Base-by-base conservation (phyloP, 257 asterid genomes). In the Oldenlandia corymbosa region DNA sequence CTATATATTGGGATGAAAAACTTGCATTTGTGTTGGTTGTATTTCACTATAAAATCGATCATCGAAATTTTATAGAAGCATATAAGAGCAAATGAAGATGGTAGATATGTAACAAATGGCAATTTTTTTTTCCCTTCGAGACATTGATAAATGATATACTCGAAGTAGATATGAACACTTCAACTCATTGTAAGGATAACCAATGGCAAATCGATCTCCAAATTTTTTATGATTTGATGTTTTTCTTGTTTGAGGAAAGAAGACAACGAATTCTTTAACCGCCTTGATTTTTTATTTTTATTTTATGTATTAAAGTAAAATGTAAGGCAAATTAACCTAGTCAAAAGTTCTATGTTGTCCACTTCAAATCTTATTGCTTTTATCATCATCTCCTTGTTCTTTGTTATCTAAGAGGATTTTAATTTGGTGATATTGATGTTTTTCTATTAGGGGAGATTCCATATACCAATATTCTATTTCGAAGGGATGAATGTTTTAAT, bases 361-460 rank as follows among this genome's bases (percentile, higher is more conserved):
- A 57, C 47, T 56, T 28, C 53, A 49, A 50, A 63, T 56, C 32
- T 11, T 37, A 59, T 81, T 68, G 76, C 56, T 75, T 75, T 79
- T 65, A 71, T 79, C 87, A 79, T 73, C 81, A 71, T 81, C 79
- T 67, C 68, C 73, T 84, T 79, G 87, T 73, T 73, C 55, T 53
- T 60, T 60, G 60, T 61, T 61, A 27, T 18, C 20, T 16, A 31
- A 10, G 56, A 42, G 65, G 42, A 49, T 23, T 69, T 54, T 26
- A 24, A 62, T 17, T 23, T 27, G 30, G 36, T 17, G 37, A 2
- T 16, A 37, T 14, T 17, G 62, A 53, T 55, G 34, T 56, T 49
- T 34, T 41, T 69, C 57, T 16, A 20, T 60, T 53, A 48, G 56
- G 69, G 69, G n/a, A 68, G 70, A 79, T 79, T 73, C 76, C 58